Evolutionary conservation across 163 green algal genomes (phyloP).

Genomic region (Chlorella variabilis): DNA sequence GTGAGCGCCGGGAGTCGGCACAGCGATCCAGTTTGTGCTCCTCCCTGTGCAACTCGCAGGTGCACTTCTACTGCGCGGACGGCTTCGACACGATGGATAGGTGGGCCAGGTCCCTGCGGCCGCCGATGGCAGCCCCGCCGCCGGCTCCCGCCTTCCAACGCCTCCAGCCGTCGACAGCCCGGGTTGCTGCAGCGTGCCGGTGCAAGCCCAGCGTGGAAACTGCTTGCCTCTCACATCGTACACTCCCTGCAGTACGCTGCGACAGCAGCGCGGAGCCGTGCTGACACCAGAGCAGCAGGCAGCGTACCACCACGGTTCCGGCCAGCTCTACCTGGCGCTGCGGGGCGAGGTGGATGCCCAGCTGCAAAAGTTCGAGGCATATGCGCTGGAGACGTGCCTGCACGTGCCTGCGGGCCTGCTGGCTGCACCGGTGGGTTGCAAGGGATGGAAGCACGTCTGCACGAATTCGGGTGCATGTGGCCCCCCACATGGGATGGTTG

Average conservation of each 20-base stretch:
- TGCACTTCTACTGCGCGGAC: slow-evolving; percentile 43
- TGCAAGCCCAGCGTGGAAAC: background rate
- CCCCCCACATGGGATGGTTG: too few species aligned
- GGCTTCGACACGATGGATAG: slow-evolving; percentile 48
- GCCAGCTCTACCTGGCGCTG: slow-evolving; percentile 36
- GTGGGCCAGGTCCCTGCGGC: too few species aligned
- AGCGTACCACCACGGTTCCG: slow-evolving; percentile 38
- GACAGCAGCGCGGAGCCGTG: background rate
- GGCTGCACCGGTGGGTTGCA: background rate
- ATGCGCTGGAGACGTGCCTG: slow-evolving; percentile 50
- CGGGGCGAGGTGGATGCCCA: slow-evolving; percentile 24
- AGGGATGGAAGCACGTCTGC: background rate
- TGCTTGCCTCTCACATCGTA: background rate
- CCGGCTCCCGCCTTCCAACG: background rate
- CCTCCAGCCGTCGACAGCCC: background rate
- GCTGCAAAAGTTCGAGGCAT: slow-evolving; percentile 50
- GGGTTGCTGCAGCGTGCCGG: background rate
- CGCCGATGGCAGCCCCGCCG: too few species aligned
- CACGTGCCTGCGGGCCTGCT: slow-evolving; percentile 48
- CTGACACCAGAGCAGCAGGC: slow-evolving; percentile 40
- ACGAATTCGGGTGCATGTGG: background rate
- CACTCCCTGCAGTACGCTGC: background rate
- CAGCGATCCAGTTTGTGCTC: too few species aligned
- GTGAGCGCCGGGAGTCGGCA: too few species aligned
- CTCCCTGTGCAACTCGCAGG: too few species aligned